A percentile compares a stretch with the other conserved stretches of the same genome.
Conservation (phyloP, 495 filamentous ascomycete genomes). For the Penicillium steckii region DNA sequence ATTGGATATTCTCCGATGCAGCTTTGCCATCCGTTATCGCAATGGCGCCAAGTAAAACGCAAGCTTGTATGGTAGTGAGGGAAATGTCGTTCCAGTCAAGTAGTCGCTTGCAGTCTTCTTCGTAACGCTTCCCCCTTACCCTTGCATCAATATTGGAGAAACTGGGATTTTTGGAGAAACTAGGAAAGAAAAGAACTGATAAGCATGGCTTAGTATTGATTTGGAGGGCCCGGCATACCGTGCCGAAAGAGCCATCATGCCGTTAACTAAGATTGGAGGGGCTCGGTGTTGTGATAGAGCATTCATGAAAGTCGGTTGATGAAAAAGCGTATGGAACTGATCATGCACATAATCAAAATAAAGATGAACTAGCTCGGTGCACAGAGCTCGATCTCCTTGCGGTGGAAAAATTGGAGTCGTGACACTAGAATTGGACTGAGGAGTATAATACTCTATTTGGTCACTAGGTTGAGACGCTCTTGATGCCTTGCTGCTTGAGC, state of each 20-base stretch:
- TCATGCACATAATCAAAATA: conserved; percentile 44
- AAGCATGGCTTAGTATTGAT: not conserved
- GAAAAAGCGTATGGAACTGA: conserved; percentile 40
- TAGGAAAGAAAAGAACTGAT: not conserved
- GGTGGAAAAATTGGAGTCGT: not conserved
- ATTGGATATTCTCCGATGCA: conserved; percentile 17
- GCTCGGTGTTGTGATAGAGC: conserved; percentile 17
- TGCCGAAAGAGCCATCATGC: conserved; percentile 33
- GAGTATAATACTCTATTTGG: not conserved
- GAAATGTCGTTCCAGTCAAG: conserved; percentile 32
- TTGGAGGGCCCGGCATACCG: conserved; percentile 8
- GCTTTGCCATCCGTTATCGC: conserved; percentile 18
- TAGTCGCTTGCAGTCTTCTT: conserved; percentile 18
- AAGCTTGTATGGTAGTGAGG: conserved; percentile 34
- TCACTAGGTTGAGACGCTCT: not conserved
- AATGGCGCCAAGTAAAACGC: conserved; percentile 35
- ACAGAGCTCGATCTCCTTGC: conserved; percentile 10
- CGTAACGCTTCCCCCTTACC: conserved; percentile 22
- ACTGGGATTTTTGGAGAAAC: conserved; percentile 26
- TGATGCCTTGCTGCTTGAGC: conserved; percentile 1
- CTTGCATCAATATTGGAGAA: conserved; percentile 23
- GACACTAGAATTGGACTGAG: not conserved
- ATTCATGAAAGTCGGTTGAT: conserved; percentile 28
- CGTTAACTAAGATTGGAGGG: conserved; percentile 23
- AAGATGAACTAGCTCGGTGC: conserved; percentile 29